phyloP scores from a whole-genome alignment of 139 green algal species.

The Microglena sp. region DNA sequence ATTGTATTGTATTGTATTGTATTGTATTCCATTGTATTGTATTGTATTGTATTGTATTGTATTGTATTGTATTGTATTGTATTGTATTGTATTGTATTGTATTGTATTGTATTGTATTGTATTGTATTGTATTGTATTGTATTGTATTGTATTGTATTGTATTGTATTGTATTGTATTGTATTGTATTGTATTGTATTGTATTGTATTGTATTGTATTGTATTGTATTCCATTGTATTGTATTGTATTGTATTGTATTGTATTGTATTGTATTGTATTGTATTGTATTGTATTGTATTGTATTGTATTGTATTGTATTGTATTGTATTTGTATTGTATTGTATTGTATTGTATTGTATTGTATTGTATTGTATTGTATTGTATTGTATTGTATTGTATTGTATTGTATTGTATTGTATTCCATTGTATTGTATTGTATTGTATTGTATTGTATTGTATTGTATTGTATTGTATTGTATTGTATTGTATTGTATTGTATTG shows the following conservation, averaged over 20 bases:
- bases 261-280: constrained; percentile 5
- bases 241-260: constrained; percentile 5
- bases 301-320: constrained; percentile 5
- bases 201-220: constrained; percentile 5
- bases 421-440: constrained; percentile 4
- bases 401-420: constrained; percentile 4
- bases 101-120: constrained; percentile 5
- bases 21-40: constrained; percentile 3
- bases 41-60: constrained; percentile 5
- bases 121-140: constrained; percentile 5
- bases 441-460: constrained; percentile 5
- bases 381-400: constrained; percentile 5
- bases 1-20: constrained; percentile 5
- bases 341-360: constrained; percentile 5
- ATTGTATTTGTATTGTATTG: no score
- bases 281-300: constrained; percentile 5
- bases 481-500: constrained; percentile 5
- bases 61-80: constrained; percentile 5
- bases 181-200: constrained; percentile 4
- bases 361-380: constrained; percentile 5
- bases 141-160: constrained; percentile 5
- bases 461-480: constrained; percentile 5
- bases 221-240: constrained; percentile 3
- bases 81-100: constrained; percentile 5
- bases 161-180: constrained; percentile 5